phyloP scores from a whole-genome alignment of 352 stramenopile genomes.

The Pythium oligandrum region DNA sequence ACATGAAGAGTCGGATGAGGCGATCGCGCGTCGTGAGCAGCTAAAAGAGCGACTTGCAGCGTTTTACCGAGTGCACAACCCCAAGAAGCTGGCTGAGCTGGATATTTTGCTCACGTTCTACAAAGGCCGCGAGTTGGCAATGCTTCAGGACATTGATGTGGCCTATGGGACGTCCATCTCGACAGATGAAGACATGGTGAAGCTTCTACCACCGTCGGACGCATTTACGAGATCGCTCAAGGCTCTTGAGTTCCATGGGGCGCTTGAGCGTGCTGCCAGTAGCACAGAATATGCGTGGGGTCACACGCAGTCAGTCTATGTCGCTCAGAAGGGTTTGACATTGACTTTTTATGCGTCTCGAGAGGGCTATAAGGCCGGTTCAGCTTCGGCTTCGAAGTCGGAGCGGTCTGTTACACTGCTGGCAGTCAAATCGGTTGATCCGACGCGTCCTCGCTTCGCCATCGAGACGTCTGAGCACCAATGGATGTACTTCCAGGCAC shows the following conservation, averaged over 20 bases:
- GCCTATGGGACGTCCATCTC: constrained; percentile 19
- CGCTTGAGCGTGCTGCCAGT: constrained; percentile 10
- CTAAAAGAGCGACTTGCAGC: constrained; percentile 19
- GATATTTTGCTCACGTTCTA: constrained; percentile 28
- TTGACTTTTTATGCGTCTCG: constrained; percentile 51
- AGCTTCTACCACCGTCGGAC: constrained; percentile 14
- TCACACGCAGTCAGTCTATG: constrained; percentile 34
- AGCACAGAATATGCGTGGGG: constrained; percentile 28
- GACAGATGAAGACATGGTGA: constrained; percentile 11
- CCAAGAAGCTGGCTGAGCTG: constrained; percentile 24
- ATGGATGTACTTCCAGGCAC: constrained; percentile 27
- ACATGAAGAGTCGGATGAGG: constrained; percentile 3
- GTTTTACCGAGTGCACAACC: constrained; percentile 30
- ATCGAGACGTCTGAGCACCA: constrained; percentile 30
- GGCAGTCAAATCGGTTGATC: constrained; percentile 17
- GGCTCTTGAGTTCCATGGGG: constrained; percentile 16
- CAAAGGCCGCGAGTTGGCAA: constrained; percentile 19
- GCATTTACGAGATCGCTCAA: constrained; percentile 12
- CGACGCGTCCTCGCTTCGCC: constrained; percentile 14
- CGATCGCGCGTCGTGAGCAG: constrained; percentile 3
- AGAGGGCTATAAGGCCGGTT: constrained; percentile 49
- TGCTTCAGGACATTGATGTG: constrained; percentile 26
- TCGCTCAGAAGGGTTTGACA: constrained; percentile 35
- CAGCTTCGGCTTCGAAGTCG: constrained; percentile 10
- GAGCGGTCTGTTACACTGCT: constrained; percentile 25